Evolutionary conservation across 495 filamentous ascomycete genomes (phyloP).

Genomic region (Platismatia glauca): DNA sequence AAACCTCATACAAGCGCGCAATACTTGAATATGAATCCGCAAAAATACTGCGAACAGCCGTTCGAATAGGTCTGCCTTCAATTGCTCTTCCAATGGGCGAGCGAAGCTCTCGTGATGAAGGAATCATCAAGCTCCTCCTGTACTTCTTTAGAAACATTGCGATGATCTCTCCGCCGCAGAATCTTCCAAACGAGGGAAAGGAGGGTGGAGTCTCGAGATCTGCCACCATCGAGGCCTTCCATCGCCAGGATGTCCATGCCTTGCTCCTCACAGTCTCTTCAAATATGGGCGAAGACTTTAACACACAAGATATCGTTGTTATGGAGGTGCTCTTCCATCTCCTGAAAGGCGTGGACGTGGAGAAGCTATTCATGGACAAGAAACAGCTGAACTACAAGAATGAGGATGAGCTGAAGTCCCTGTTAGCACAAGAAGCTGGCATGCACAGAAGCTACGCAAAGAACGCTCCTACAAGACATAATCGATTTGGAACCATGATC

Average conservation of each 20-base stretch:
- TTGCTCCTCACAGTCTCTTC: conserved; percentile 78
- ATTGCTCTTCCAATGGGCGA: conserved; percentile 74
- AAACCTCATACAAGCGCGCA: conserved; percentile 79
- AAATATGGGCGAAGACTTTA: conserved; percentile 87
- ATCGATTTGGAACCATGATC: conserved; percentile 92
- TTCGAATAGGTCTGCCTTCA: conserved; percentile 75
- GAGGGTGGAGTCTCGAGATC: conserved; percentile 86
- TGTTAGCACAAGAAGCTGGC: conserved; percentile 71
- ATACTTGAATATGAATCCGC: conserved; percentile 73
- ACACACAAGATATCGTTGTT: conserved; percentile 71
- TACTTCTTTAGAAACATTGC: conserved; percentile 83
- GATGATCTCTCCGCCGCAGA: conserved; percentile 63
- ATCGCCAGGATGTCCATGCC: conserved; percentile 81
- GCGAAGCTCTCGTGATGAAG: conserved; percentile 71
- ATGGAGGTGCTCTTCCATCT: conserved; percentile 88
- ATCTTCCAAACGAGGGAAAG: conserved; percentile 55
- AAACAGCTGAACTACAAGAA: conserved; percentile 54
- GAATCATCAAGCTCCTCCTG: conserved; percentile 84
- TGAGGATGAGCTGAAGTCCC: conserved; percentile 59
- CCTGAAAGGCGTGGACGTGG: conserved; percentile 78
- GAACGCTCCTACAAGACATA: conserved; percentile 79
- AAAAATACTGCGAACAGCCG: conserved; percentile 64
- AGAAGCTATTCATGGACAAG: conserved; percentile 79
- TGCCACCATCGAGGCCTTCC: conserved; percentile 76
- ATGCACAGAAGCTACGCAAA: conserved; percentile 70